Evolutionary conservation across 495 filamentous ascomycete genomes (phyloP).

Genomic region (Aspergillus campestris): DNA sequence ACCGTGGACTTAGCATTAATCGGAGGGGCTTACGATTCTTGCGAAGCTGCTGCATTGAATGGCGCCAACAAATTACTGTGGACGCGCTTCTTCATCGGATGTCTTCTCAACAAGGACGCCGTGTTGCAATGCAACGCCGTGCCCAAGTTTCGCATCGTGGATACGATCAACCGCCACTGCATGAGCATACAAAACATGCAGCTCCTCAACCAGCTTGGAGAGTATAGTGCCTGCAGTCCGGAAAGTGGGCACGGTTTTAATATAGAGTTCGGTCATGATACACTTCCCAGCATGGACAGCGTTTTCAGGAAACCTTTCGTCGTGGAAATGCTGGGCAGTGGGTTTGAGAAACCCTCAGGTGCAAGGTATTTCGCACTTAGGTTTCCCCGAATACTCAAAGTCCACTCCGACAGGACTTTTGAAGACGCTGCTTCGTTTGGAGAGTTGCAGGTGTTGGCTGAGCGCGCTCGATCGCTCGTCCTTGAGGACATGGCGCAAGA

Average conservation of each 20-base stretch:
- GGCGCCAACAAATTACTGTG: constrained; percentile 47
- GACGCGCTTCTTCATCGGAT: constrained; percentile 76
- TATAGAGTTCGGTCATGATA: constrained; percentile 22
- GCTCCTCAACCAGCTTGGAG: constrained; percentile 43
- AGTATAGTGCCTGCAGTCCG: constrained; percentile 24
- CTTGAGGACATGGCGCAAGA: constrained; percentile 40
- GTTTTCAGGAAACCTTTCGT: constrained; percentile 56
- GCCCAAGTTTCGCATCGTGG: constrained; percentile 60
- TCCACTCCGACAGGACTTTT: constrained; percentile 51
- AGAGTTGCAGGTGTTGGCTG: constrained; percentile 49
- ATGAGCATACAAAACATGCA: constrained; percentile 43
- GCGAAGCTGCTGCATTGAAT: constrained; percentile 38
- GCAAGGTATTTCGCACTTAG: constrained; percentile 51
- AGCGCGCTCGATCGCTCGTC: constrained; percentile 33
- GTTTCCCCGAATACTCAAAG: constrained; percentile 54
- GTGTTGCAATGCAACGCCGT: constrained; percentile 41
- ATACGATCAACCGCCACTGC: constrained; percentile 40
- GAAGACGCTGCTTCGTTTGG: constrained; percentile 46
- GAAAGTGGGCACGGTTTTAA: constrained; percentile 23
- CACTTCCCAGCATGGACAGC: constrained; percentile 27
- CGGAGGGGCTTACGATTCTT: constrained; percentile 58
- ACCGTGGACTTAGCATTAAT: constrained; percentile 73
- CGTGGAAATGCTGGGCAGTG: constrained; percentile 54
- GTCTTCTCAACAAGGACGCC: constrained; percentile 63
- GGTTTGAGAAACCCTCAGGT: constrained; percentile 54